Evolutionary conservation across 495 filamentous ascomycete species (phyloP), one percentile per base, ranked within the genome.

Genomic region (Podospora bellae-mahoneyi): DNA sequence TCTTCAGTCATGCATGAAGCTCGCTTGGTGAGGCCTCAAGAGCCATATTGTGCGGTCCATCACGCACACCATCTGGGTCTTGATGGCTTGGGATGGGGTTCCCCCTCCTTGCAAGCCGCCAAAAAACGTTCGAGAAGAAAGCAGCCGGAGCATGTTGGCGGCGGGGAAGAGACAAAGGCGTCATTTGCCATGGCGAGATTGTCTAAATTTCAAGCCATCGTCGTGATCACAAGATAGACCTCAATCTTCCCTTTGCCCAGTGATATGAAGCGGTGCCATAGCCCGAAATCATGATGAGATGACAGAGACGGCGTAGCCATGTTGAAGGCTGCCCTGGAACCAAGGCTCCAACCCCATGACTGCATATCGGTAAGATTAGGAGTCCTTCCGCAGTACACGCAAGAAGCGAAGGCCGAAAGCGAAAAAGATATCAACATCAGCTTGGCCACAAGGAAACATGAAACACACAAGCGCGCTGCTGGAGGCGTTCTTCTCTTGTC

Each of bases 391-490:
- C 56, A 28, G 16, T 61, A 32, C 5, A 61, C 59, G 59, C 61
- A 44, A 63, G 61, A 63, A 39, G 61, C 61, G 32, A 63, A 3
- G 34, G 55, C 48, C 27, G 34, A 54, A 32, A 32, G 55, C 48
- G 53, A 57, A 55, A 57, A 55, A 61, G 65, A 70, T 64, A 23
- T 60, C 68, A 48, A 54, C 65, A 32, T 59, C 59, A 70, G 30
- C 67, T 66, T 69, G 55, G 27, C 61, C 39, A 65, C 68, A 73
- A 73, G 72, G 66, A 70, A 73, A 76, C 74, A 58, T 78, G 76
- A 77, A 78, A 78, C 76, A 64, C 76, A 71, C 71, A 77, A 75
- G 76, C 74, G 76, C 76, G 75, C 69, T 66, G 67, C 23, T 67
- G 57, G 48, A 48, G 63, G 58, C 48, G 44, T 53, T 30, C 44